Percentiles rank a stretch among this genome's conserved stretches.
phyloP scores from a whole-genome alignment of 768 basidiomycete species.

The Pleurotus cornucopiae region DNA sequence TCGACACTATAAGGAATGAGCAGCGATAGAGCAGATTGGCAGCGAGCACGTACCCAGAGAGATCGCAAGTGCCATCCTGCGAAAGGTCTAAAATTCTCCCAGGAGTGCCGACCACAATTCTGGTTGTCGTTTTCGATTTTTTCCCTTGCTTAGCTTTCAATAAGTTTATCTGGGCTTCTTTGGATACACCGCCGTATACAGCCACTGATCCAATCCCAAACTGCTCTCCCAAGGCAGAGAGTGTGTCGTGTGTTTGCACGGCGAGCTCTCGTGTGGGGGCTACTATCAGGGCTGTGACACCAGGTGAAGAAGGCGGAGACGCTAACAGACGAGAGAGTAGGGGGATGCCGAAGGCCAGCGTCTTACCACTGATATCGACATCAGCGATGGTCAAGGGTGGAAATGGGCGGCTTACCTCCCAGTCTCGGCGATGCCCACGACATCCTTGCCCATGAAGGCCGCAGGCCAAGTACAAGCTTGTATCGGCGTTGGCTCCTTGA shows the following conservation, averaged over 20 bases:
- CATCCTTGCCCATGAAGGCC: conserved; percentile 75
- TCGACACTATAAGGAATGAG: conserved; percentile 51
- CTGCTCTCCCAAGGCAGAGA: conserved; percentile 67
- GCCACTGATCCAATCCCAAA: conserved; percentile 81
- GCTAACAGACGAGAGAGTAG: conserved; percentile 68
- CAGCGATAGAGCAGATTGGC: background rate
- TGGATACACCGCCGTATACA: conserved; percentile 93
- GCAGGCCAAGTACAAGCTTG: conserved; percentile 96
- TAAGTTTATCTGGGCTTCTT: conserved; percentile 73
- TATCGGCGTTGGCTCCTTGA: conserved; percentile 89
- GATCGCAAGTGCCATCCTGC: conserved; percentile 78
- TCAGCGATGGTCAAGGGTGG: background rate
- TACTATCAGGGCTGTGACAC: conserved; percentile 70
- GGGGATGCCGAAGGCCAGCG: conserved; percentile 92
- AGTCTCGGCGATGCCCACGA: conserved; percentile 95
- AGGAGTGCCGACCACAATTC: conserved; percentile 93
- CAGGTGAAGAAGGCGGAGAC: conserved; percentile 24
- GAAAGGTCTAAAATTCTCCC: conserved; percentile 92
- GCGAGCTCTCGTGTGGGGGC: conserved; percentile 97
- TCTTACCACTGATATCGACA: conserved; percentile 72
- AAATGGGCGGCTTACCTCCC: conserved; percentile 54
- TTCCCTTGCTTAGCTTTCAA: conserved; percentile 45
- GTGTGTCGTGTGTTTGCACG: conserved; percentile 87
- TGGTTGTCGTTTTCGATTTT: conserved; percentile 36
- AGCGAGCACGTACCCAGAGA: conserved; percentile 55